Evolutionary conservation across 345 rosid genomes (phyloP).

Genomic region (Brassica nigra): DNA sequence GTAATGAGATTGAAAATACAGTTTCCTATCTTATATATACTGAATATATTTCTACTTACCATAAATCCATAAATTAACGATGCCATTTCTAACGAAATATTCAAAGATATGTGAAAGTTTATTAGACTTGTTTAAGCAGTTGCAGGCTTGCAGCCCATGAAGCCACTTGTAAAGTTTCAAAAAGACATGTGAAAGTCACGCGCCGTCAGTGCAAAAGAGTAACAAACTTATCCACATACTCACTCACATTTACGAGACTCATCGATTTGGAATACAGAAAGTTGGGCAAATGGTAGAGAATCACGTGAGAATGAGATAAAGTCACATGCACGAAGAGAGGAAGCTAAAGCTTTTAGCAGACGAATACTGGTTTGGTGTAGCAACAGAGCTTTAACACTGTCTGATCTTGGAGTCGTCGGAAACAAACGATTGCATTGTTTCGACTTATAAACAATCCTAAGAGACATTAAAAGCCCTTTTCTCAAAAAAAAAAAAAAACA

Average conservation of each 20-base stretch:
- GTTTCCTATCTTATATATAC: not conserved
- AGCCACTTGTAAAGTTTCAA: constrained; percentile 7
- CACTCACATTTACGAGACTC: constrained; percentile 15
- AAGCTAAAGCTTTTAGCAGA: not conserved
- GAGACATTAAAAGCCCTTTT: no score
- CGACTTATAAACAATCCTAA: not conserved
- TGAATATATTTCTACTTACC: constrained; percentile 3
- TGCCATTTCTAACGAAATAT: not conserved
- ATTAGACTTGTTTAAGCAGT: not conserved
- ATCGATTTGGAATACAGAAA: not conserved
- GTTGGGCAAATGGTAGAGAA: constrained; percentile 6
- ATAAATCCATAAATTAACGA: not conserved
- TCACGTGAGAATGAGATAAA: constrained; percentile 16
- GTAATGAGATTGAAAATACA: not conserved
- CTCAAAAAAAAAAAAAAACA: not conserved
- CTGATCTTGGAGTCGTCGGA: not conserved
- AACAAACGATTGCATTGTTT: constrained; percentile 25
- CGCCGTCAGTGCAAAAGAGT: constrained; percentile 14
- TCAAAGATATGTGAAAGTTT: not conserved
- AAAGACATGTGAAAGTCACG: constrained; percentile 23
- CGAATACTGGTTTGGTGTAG: constrained; percentile 11
- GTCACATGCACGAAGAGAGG: constrained; percentile 9
- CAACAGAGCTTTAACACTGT: not conserved
- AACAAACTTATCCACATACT: constrained; percentile 8
- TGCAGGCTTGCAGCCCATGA: not conserved